Conservation (phyloP, 257 asterid species). For the Solanum pimpinellifolium region DNA sequence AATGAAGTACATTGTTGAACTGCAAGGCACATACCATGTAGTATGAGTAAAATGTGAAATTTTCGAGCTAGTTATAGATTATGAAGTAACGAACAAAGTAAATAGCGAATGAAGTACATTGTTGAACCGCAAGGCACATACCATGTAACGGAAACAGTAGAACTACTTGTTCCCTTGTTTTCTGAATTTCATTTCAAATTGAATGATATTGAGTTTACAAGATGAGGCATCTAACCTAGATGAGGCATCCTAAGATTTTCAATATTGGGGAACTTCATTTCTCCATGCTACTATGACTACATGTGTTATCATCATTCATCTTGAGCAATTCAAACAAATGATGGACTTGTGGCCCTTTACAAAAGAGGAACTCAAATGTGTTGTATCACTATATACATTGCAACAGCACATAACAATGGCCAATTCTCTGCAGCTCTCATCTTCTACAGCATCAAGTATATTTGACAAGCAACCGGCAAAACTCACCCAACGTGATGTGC, state of each 20-base stretch:
- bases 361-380: conserved; percentile 47
- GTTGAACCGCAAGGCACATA: background rate
- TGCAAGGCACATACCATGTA: background rate
- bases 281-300: conserved; percentile 12
- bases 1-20: background rate
- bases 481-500: background rate
- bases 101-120: background rate
- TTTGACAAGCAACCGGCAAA: conserved; percentile 6
- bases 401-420: conserved; percentile 21
- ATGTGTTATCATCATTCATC: conserved; percentile 14
- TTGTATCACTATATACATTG: conserved; percentile 63
- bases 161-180: background rate
- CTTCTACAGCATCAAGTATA: conserved; percentile 1
- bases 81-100: background rate
- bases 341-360: conserved; percentile 35
- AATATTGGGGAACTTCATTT: background rate
- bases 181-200: background rate
- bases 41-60: too few relatives aligned
- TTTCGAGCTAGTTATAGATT: too few relatives aligned
- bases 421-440: conserved; percentile 4
- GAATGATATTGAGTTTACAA: background rate
- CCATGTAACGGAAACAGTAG: background rate
- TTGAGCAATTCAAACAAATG: conserved; percentile 27
- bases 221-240: background rate
- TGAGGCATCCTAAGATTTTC: conserved; percentile 1